These are phyloP conservation scores for Medicago truncatula DNA, from an alignment of 306 rosid genomes.

Conservation along the genomic window DNA sequence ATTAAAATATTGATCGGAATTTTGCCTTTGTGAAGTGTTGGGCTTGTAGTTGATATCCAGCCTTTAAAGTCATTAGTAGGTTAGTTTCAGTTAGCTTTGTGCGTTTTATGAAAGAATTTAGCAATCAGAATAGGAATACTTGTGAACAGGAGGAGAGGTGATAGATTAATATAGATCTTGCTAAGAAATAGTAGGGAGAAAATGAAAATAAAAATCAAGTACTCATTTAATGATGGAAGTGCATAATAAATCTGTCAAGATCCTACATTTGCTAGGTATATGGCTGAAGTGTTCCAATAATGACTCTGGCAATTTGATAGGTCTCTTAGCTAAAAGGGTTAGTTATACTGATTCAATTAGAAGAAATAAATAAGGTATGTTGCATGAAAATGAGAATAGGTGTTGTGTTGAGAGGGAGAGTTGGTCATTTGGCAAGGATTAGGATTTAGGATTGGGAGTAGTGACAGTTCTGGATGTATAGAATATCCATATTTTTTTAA, in stretches of 20 bases:
- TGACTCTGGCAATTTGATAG: not conserved
- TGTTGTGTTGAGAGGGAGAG: not conserved
- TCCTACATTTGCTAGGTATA: not conserved
- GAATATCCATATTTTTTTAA: not conserved
- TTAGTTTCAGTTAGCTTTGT: conserved; percentile 18
- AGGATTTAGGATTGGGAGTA: not conserved
- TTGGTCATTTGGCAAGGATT: not conserved
- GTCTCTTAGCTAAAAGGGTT: not conserved
- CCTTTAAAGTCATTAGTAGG: conserved; percentile 9
- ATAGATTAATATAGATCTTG: not conserved
- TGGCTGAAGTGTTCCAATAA: not conserved
- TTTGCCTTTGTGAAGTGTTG: conserved; percentile 7
- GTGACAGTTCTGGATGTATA: not conserved
- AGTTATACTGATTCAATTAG: not conserved
- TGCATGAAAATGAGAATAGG: not conserved
- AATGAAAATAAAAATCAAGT: not conserved
- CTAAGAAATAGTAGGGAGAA: not conserved
- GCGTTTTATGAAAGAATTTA: not conserved
- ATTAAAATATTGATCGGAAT: conserved; percentile 19
- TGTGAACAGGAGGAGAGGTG: not conserved
- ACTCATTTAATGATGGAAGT: not conserved
- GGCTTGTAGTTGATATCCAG: conserved; percentile 19
- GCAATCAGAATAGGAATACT: not conserved
- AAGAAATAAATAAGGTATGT: not conserved
- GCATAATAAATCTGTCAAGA: not conserved